phyloP scores from a whole-genome alignment of 768 basidiomycete species.

The Mycena indigotica region DNA sequence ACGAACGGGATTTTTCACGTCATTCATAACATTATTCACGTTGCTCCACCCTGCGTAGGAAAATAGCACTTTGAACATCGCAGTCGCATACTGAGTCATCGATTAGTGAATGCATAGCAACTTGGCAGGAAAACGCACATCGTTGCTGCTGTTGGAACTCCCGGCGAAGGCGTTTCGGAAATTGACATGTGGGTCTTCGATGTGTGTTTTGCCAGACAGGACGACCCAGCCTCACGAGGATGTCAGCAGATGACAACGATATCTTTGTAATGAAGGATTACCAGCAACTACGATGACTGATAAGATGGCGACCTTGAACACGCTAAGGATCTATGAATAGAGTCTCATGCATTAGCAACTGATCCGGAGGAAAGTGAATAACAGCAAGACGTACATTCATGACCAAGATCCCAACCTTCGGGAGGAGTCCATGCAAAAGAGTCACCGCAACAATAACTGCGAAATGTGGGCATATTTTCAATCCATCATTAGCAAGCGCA shows the following conservation, averaged over 20 bases:
- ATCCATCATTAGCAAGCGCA: slow-evolving; percentile 18
- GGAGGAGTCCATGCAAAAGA: slow-evolving; percentile 53
- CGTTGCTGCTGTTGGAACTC: slow-evolving; percentile 50
- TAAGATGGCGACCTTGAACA: slow-evolving; percentile 58
- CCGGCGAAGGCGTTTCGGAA: slow-evolving; percentile 58
- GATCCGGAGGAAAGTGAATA: neutral
- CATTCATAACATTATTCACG: slow-evolving; percentile 62
- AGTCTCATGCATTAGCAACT: too few species aligned
- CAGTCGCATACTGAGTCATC: slow-evolving; percentile 58
- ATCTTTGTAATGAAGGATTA: slow-evolving; percentile 12
- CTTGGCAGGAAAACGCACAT: slow-evolving; percentile 18
- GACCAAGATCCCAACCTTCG: slow-evolving; percentile 47
- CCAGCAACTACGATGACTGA: slow-evolving; percentile 54
- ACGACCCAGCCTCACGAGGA: slow-evolving; percentile 53
- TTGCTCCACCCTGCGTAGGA: slow-evolving; percentile 33
- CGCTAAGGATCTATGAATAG: slow-evolving; percentile 45
- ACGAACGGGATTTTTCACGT: slow-evolving; percentile 59
- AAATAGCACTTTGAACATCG: slow-evolving; percentile 58
- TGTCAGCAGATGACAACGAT: neutral
- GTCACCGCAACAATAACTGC: slow-evolving; percentile 55
- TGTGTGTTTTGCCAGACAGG: slow-evolving; percentile 51
- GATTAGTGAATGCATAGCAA: neutral
- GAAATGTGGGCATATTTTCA: neutral
- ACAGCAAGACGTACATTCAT: slow-evolving; percentile 49
- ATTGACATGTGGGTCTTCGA: slow-evolving; percentile 53